phyloP scores from a whole-genome alignment of 2,329 filamentous ascomycete genomes.

The Penicillium capsulatum region DNA sequence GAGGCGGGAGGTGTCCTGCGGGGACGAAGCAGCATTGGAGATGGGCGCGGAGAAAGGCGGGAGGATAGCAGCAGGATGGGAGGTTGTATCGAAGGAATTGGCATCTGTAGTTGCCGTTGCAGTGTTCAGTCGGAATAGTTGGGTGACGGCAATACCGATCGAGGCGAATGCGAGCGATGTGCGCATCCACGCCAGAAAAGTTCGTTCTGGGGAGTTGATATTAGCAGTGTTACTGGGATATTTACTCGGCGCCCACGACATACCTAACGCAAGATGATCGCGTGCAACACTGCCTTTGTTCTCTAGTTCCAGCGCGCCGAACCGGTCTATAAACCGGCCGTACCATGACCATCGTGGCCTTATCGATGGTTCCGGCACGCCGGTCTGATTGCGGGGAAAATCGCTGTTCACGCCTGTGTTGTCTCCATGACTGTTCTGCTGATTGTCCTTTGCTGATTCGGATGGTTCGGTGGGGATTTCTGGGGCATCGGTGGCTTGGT shows the following conservation, averaged over 20 bases:
- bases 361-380: conserved; percentile 5
- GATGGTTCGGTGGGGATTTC: background rate
- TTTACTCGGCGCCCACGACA: background rate
- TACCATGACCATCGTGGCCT: conserved; percentile 40
- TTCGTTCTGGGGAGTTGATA: conserved; percentile 52
- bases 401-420: background rate
- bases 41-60: conserved; percentile 17
- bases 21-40: conserved; percentile 16
- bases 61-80: conserved; percentile 9
- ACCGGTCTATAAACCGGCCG: conserved; percentile 52
- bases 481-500: conserved; percentile 28
- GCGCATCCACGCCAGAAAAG: conserved; percentile 65
- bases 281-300: conserved; percentile 64
- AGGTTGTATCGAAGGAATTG: background rate
- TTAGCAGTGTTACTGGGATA: conserved; percentile 5
- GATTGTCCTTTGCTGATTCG: background rate
- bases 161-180: conserved; percentile 62
- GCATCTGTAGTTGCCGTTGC: conserved; percentile 31
- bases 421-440: background rate
- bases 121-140: conserved; percentile 62
- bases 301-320: conserved; percentile 59
- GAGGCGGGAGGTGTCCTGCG: conserved; percentile 28
- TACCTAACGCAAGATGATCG: conserved; percentile 62
- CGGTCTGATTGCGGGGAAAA: conserved; percentile 1
- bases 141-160: conserved; percentile 63